Percentiles rank a stretch among this genome's conserved stretches.
Evolutionary conservation across 805 yeast genomes (phyloP).

Genomic region (Candida nanaspora): DNA sequence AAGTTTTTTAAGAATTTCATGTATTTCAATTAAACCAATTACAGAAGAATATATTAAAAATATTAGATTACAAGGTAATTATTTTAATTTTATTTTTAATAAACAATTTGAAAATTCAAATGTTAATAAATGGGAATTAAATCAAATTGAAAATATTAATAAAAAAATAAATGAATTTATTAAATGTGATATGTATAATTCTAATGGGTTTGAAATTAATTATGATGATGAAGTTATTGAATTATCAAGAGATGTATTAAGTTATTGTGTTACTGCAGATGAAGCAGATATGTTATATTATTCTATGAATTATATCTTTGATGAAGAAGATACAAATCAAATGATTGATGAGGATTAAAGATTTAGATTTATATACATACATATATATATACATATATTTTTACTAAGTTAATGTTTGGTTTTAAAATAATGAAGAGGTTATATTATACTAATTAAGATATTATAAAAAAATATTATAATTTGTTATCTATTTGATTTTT

Average conservation of each 20-base stretch:
- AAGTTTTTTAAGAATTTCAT: slow-evolving; percentile 23
- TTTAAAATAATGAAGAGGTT: neutral
- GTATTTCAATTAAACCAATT: slow-evolving; percentile 20
- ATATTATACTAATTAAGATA: no score
- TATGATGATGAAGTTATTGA: slow-evolving; percentile 60
- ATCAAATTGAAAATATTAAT: slow-evolving; percentile 1
- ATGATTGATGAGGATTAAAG: neutral
- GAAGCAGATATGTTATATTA: slow-evolving; percentile 71
- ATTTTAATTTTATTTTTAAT: slow-evolving; percentile 16
- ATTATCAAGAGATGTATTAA: slow-evolving; percentile 63
- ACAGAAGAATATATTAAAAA: slow-evolving; percentile 17
- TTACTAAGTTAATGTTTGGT: neutral
- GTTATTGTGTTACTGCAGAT: slow-evolving; percentile 60
- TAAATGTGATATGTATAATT: slow-evolving; percentile 24
- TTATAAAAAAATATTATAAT: no score
- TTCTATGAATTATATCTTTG: slow-evolving; percentile 46
- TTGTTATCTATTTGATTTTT: no score
- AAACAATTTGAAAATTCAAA: slow-evolving; percentile 20
- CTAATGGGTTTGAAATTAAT: slow-evolving; percentile 57
- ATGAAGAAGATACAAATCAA: slow-evolving; percentile 6
- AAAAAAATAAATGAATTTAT: slow-evolving; percentile 1
- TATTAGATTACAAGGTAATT: slow-evolving; percentile 11
- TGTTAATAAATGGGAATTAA: slow-evolving; percentile 25
- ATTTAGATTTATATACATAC: no score
- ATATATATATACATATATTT: no score